A percentile compares a stretch with the other conserved stretches of the same genome.
phyloP scores from a whole-genome alignment of 2,329 filamentous ascomycete genomes.

The Akanthomyces uredinophilus region DNA sequence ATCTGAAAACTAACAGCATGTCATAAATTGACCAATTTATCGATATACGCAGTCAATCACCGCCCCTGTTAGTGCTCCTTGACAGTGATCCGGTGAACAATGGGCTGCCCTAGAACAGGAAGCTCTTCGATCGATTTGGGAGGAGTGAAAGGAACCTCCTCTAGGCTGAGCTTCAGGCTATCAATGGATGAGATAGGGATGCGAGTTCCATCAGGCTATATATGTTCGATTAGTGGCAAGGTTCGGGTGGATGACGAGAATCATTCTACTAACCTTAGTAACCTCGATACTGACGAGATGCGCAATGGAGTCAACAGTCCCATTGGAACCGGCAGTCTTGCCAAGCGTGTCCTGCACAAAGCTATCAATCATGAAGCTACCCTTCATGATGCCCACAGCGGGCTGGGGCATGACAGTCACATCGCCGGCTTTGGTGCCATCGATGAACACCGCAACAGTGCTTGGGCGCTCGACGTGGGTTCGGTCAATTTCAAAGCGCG shows the following conservation, averaged over 20 bases:
- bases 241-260: too few species aligned
- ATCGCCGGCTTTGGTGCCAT: conserved; percentile 17
- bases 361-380: conserved; percentile 36
- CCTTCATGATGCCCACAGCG: conserved; percentile 13
- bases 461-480: conserved; percentile 19
- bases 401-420: conserved; percentile 18
- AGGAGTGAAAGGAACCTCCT: not conserved
- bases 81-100: not conserved
- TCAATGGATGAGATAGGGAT: not conserved
- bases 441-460: conserved; percentile 18
- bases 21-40: too few species aligned
- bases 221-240: not conserved
- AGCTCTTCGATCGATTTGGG: conserved; percentile 1
- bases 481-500: conserved; percentile 17
- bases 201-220: not conserved
- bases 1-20: too few species aligned
- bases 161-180: not conserved
- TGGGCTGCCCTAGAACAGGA: not conserved
- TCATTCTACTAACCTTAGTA: not conserved
- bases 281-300: not conserved
- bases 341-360: conserved; percentile 56
- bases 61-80: not conserved
- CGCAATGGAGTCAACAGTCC: not conserved
- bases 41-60: not conserved
- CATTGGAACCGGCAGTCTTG: not conserved